Evolutionary conservation across 2,329 filamentous ascomycete genomes (phyloP).

Genomic region (Zelopaecilomyces penicillatus): DNA sequence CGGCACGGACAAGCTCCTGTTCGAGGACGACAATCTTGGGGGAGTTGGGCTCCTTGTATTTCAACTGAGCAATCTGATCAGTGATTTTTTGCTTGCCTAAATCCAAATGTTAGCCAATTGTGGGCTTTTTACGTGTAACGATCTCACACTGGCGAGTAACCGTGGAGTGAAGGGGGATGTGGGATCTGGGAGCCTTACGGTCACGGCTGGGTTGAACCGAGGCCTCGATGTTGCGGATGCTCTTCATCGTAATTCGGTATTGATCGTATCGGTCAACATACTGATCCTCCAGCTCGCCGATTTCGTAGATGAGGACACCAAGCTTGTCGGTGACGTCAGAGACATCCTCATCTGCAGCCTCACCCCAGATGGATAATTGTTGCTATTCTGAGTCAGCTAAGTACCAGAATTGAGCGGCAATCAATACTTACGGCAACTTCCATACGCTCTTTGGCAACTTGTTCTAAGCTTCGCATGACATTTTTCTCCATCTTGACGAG

Average conservation of each 20-base stretch:
- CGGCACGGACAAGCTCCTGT: slow-evolving; percentile 95
- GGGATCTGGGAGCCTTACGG: slow-evolving; percentile 48
- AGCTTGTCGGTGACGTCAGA: slow-evolving; percentile 99
- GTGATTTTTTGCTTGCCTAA: slow-evolving; percentile 97
- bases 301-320: slow-evolving; percentile 94
- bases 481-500: slow-evolving; percentile 99
- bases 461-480: slow-evolving; percentile 96
- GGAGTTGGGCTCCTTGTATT: slow-evolving; percentile 99
- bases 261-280: slow-evolving; percentile 99
- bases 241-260: slow-evolving; percentile 98
- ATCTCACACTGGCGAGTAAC: background rate
- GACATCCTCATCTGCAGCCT: slow-evolving; percentile 91
- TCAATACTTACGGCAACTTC: slow-evolving; percentile 76
- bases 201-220: slow-evolving; percentile 97
- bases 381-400: slow-evolving; percentile 46
- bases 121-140: no score
- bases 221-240: slow-evolving; percentile 96
- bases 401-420: no score
- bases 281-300: slow-evolving; percentile 95
- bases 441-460: slow-evolving; percentile 93
- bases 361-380: slow-evolving; percentile 98
- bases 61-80: slow-evolving; percentile 95
- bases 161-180: background rate
- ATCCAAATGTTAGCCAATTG: background rate
- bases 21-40: slow-evolving; percentile 96